Base-by-base conservation (phyloP, 805 yeast species). In the Lachancea sp. region DNA sequence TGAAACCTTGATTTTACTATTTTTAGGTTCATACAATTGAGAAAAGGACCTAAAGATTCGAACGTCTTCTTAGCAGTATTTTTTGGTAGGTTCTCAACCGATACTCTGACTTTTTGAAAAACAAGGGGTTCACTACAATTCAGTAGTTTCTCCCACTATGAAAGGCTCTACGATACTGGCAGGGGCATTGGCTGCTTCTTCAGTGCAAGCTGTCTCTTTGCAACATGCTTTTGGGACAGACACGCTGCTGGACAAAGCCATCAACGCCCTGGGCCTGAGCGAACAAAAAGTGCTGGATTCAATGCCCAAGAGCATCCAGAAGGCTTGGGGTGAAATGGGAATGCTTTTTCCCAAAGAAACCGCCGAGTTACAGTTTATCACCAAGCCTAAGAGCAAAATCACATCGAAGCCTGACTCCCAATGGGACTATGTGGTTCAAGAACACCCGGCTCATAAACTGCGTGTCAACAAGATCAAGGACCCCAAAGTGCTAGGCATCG, bases 401-500 rank as follows among this genome's bases (percentile, higher is more conserved):
- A 38, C 44, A 8, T 48, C 52, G 48, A 34, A 52, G 41, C 38
- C 47, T 35, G 49, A 48, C 40, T 49, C 48, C 40, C 47, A 55
- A 25, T 48, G 65, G 61, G 63, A 58, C 40, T 46, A 43, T 41
- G 41, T 54, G 12, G 64, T 59, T 4, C 45, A 52, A 29, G 38
- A 38, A 20, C 66, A 69, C 55, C 71, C 75, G 32, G 63, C 68
- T 57, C 71, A 81, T 61, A 64, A 73, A 45, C 68, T 83, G 63
- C 77, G 90, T 57, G 75, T 78, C 51, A 74, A 74, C 63, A 68
- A 68, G 53, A 58, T 71, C 23, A 48, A 50, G 29, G 66, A 74
- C 48, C 95, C 95, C 11, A 69, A 71, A 47, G 69, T 65, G 28
- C 72, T 89, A 50, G 95, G 94, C 13, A 66, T 89, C 42, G 97